Evolutionary conservation across 148 eudicot species (phyloP).

Genomic region (Cornus controversa): DNA sequence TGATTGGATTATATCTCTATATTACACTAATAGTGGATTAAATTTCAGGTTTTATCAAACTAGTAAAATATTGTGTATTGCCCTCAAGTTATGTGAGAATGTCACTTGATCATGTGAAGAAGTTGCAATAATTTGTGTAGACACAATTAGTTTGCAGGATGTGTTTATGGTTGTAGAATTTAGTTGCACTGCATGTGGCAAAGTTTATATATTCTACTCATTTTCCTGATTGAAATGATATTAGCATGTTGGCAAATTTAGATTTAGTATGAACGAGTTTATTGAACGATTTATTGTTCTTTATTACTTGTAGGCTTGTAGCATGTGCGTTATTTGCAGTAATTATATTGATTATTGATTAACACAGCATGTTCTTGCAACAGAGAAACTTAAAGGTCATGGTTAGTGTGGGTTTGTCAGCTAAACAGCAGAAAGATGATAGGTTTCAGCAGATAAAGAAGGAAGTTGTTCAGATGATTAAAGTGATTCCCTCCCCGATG

Average conservation of each 20-base stretch:
- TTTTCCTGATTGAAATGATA: neutral
- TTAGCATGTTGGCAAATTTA: neutral
- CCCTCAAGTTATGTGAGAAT: too few species aligned
- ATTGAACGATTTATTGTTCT: neutral
- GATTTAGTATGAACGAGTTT: neutral
- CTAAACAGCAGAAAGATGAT: conserved; percentile 85
- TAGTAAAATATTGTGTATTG: too few species aligned
- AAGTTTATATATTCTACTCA: neutral
- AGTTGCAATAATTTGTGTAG: too few species aligned
- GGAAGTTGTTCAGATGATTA: conserved; percentile 79
- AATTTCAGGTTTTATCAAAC: too few species aligned
- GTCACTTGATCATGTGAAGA: too few species aligned
- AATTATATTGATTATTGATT: conserved; percentile 1
- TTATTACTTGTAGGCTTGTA: neutral
- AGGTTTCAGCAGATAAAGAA: conserved; percentile 73
- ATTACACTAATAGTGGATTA: too few species aligned
- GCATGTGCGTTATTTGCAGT: neutral
- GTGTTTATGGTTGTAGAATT: too few species aligned
- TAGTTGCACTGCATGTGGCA: too few species aligned
- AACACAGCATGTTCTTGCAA: conserved; percentile 17
- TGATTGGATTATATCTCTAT: too few species aligned
- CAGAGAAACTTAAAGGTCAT: conserved; percentile 82
- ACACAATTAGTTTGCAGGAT: too few species aligned
- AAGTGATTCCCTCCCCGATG: conserved; percentile 46
- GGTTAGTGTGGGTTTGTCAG: conserved; percentile 72